Percentiles rank a stretch among this genome's conserved stretches.
Evolutionary conservation across 768 basidiomycete genomes (phyloP).

Genomic region (Naganishia vaughanmartiniae): DNA sequence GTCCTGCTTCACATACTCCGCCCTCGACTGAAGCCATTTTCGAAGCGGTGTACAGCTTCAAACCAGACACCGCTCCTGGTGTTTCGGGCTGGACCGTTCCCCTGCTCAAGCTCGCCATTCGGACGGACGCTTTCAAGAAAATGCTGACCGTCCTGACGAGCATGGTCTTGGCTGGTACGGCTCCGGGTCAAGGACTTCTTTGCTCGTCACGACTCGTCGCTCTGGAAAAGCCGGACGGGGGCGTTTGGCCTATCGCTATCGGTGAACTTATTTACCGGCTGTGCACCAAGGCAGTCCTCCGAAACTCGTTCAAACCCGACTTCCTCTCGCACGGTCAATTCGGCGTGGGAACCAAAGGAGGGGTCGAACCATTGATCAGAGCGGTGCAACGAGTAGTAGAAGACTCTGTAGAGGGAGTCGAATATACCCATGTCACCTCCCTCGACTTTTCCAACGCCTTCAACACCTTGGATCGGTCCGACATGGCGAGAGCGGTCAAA

Average conservation of each 20-base stretch:
- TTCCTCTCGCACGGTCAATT: conserved; percentile 31
- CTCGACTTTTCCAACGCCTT: conserved; percentile 42
- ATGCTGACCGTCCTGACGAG: background rate
- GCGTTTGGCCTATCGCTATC: too few species aligned
- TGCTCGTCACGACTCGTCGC: conserved; percentile 30
- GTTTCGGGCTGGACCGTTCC: conserved; percentile 18
- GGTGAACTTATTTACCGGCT: too few species aligned
- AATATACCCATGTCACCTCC: conserved; percentile 26
- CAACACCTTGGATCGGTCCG: conserved; percentile 27
- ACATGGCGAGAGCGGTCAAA: conserved; percentile 15
- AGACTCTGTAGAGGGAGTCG: conserved; percentile 4
- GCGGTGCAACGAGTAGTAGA: conserved; percentile 31
- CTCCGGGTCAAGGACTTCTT: conserved; percentile 30
- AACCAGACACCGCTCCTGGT: conserved; percentile 13
- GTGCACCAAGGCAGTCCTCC: conserved; percentile 34
- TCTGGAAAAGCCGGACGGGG: too few species aligned
- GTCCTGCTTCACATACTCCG: too few species aligned
- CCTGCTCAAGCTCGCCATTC: conserved; percentile 4
- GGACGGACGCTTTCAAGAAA: background rate
- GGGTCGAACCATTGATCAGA: conserved; percentile 32
- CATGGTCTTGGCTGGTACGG: conserved; percentile 2
- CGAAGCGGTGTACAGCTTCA: background rate
- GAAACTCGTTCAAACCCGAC: conserved; percentile 10
- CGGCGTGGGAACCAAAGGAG: conserved; percentile 33
- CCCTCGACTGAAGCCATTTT: too few species aligned